Evolutionary conservation across 2,329 filamentous ascomycete species (phyloP), one percentile per base, ranked within the genome.

Genomic region (Colletotrichum lentis): DNA sequence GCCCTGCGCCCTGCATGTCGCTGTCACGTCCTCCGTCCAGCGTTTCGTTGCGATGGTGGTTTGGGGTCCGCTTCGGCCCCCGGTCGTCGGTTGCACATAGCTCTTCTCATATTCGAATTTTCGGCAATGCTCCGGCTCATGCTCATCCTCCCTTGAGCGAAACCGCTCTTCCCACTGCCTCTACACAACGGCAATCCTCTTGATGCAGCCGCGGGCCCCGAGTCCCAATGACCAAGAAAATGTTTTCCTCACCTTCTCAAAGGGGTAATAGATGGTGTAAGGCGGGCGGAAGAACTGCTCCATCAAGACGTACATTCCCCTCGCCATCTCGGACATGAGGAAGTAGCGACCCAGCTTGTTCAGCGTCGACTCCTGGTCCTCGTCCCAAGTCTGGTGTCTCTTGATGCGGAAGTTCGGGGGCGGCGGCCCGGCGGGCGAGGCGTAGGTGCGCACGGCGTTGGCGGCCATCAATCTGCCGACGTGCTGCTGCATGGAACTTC

Each of bases 211-310:
- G 5, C 14, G 5, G 18, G 6, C 14, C 14, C 35, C 8, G 5
- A 31, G 1, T 41, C 16, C 37, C 43, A 16, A 22, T 18, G 10
- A 37, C 35, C 12, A 20, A 22, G n/a, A 22, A 55, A 65, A 39
- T 8, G 14, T 5, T 39, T 37, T n/a, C 76, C 76, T 58, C 81
- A 89, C 86, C 86, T 99, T 99, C 80, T 99, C 96, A 81, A 97
- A 99, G 50, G 96, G 96, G 78, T 99, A 99, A 85, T 89, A 97
- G 77, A 99, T 99, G 58, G 96, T 99, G 86, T 87, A 98, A 92
- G 96, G 94, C 82, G 95, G 93, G 80, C 96, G 87, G 86, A 99
- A 98, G 88, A 91, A 99, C 85, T 99, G 95, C 87, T 99, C 96
- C 78, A 99, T 79, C 81, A 96, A 89, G 73, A 99, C 90, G 78